Evolutionary conservation across 352 stramenopile genomes (phyloP).

Genomic region (Nothophytophthora sp.): DNA sequence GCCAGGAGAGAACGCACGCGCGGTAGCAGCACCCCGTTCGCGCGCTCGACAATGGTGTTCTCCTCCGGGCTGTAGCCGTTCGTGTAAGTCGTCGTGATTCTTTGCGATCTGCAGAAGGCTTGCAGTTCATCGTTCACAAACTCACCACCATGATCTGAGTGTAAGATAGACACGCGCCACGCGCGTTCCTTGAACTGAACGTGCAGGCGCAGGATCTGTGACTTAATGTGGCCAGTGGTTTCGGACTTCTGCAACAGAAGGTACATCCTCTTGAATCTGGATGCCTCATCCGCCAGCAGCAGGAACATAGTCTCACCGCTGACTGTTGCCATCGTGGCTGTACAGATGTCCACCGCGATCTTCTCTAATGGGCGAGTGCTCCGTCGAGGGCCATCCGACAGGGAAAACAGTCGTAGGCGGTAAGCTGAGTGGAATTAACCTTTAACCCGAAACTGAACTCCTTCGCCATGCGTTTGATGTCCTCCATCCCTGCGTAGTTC

Average conservation of each 20-base stretch:
- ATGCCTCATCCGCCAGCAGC: slow-evolving; percentile 15
- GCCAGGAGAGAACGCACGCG: too few relatives aligned
- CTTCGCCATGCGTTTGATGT: slow-evolving; percentile 2
- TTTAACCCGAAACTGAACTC: slow-evolving; percentile 10
- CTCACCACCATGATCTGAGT: slow-evolving; percentile 11
- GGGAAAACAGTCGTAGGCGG: slow-evolving; percentile 10
- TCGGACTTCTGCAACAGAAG: slow-evolving; percentile 3
- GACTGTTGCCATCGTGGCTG: neutral
- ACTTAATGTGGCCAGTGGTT: neutral
- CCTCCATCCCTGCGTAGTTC: slow-evolving; percentile 4
- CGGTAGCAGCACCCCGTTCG: neutral
- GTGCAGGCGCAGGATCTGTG: slow-evolving; percentile 5
- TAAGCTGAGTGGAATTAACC: slow-evolving; percentile 4
- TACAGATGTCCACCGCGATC: slow-evolving; percentile 4
- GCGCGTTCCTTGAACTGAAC: slow-evolving; percentile 1
- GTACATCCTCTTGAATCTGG: slow-evolving; percentile 14
- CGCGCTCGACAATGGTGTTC: slow-evolving; percentile 7
- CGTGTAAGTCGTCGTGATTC: neutral
- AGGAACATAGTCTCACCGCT: slow-evolving; percentile 10
- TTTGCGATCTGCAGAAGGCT: neutral
- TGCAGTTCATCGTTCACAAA: neutral
- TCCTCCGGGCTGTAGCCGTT: slow-evolving; percentile 8
- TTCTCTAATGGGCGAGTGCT: neutral
- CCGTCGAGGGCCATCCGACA: neutral
- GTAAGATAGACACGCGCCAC: slow-evolving; percentile 1